A percentile compares a stretch with the other conserved stretches of the same genome.
Evolutionary conservation across 2,329 filamentous ascomycete genomes (phyloP).

Genomic region (Alternaria conjuncta): DNA sequence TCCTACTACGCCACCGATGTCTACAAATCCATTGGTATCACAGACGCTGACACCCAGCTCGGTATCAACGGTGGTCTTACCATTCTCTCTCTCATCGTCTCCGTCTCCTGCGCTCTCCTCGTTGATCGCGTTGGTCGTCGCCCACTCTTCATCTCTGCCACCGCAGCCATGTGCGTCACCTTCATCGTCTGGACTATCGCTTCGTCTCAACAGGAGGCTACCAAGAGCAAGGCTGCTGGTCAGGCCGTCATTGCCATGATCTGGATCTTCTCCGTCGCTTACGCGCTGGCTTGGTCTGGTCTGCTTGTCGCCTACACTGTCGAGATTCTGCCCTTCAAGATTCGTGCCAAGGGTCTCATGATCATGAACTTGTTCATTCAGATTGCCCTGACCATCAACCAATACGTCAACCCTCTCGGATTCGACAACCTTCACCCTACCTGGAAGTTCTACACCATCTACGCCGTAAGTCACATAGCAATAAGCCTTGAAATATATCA

Average conservation of each 20-base stretch:
- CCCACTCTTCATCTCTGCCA: conserved; percentile 37
- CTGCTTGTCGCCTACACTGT: conserved; percentile 62
- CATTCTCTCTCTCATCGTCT: conserved; percentile 65
- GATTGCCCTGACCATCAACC: conserved; percentile 66
- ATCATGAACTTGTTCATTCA: conserved; percentile 70
- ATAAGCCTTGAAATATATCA: no score
- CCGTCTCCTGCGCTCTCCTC: conserved; percentile 62
- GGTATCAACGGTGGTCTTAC: conserved; percentile 63
- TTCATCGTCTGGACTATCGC: conserved; percentile 49
- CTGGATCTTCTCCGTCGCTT: conserved; percentile 59
- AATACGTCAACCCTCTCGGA: conserved; percentile 68
- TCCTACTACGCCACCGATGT: conserved; percentile 71
- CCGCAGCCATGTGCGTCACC: conserved; percentile 40
- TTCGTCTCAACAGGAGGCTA: conserved; percentile 60
- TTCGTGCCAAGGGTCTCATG: conserved; percentile 57
- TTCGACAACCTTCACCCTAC: conserved; percentile 63
- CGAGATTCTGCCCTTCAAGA: conserved; percentile 58
- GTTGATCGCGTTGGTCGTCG: conserved; percentile 61
- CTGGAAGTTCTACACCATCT: conserved; percentile 72
- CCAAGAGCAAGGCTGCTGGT: conserved; percentile 48
- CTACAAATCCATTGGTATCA: conserved; percentile 68
- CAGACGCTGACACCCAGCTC: conserved; percentile 44
- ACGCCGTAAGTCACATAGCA: conserved; percentile 55
- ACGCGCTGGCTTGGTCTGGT: conserved; percentile 64
- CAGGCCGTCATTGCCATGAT: conserved; percentile 59